Evolutionary conservation across 2,329 filamentous ascomycete species (phyloP).

Genomic region (Karstenula rhodostoma): DNA sequence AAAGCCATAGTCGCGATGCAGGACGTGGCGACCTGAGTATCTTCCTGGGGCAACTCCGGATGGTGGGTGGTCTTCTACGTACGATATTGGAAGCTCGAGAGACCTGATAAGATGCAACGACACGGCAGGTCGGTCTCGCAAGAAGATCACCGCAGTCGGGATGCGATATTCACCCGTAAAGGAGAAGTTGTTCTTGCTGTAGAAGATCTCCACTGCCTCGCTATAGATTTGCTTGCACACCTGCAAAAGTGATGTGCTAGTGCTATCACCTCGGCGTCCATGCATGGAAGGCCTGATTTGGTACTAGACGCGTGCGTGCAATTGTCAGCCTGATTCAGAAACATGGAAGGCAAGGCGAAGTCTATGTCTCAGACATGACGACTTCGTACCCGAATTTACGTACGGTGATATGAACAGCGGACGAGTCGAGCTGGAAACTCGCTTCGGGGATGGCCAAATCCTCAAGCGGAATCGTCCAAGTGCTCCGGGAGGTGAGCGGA

Average conservation of each 20-base stretch:
- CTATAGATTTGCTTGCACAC: constrained; percentile 31
- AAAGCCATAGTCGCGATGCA: constrained; percentile 31
- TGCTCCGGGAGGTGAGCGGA: not conserved
- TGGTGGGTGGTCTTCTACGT: constrained; percentile 30
- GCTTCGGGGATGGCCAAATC: not conserved
- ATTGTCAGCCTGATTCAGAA: no score
- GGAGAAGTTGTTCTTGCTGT: constrained; percentile 33
- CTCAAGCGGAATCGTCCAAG: not conserved
- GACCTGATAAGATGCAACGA: constrained; percentile 26
- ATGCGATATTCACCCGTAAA: constrained; percentile 31
- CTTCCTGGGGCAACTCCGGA: constrained; percentile 23
- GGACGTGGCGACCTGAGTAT: constrained; percentile 26
- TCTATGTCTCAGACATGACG: no score
- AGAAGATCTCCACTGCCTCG: constrained; percentile 34
- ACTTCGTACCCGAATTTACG: no score
- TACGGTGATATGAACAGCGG: constrained; percentile 26
- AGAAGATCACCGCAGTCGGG: constrained; percentile 33
- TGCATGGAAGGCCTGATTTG: constrained; percentile 20
- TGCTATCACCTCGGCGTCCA: not conserved
- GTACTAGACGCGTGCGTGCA: constrained; percentile 12
- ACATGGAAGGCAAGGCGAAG: no score
- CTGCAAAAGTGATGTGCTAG: constrained; percentile 24
- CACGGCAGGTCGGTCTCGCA: constrained; percentile 28
- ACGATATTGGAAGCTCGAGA: constrained; percentile 27
- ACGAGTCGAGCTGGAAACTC: not conserved